Percentiles rank a stretch among this genome's conserved stretches.
Evolutionary conservation across 768 basidiomycete species (phyloP).

Genomic region (Suillus americanus): DNA sequence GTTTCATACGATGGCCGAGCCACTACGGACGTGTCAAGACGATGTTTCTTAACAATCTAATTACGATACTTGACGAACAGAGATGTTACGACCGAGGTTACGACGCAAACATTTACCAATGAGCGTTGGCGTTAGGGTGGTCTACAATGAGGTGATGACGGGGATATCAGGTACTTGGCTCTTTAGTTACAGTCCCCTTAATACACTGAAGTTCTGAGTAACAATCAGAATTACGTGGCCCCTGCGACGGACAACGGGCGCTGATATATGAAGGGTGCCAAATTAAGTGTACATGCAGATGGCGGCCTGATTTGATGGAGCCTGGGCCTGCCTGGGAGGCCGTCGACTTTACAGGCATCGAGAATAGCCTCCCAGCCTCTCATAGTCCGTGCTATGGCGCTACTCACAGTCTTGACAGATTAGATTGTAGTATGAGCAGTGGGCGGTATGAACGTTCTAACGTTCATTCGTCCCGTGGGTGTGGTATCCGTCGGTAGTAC

Average conservation of each 20-base stretch:
- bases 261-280: background rate
- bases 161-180: background rate
- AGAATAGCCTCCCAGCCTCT: background rate
- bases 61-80: slow-evolving; percentile 1
- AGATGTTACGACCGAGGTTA: background rate
- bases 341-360: background rate
- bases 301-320: background rate
- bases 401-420: background rate
- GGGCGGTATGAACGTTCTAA: background rate
- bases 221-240: background rate
- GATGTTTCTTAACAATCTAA: background rate
- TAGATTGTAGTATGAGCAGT: background rate
- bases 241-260: background rate
- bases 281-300: background rate
- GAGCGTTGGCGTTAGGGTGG: background rate
- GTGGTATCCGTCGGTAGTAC: background rate
- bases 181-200: background rate
- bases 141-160: no score
- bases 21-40: background rate
- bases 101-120: background rate
- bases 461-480: no score
- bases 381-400: no score
- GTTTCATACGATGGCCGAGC: background rate
- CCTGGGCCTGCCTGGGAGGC: background rate
- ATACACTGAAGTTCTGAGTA: background rate